These are phyloP conservation scores for Claviceps pusilla DNA, from an alignment of 2,329 filamentous ascomycete species.

Conservation along the genomic window DNA sequence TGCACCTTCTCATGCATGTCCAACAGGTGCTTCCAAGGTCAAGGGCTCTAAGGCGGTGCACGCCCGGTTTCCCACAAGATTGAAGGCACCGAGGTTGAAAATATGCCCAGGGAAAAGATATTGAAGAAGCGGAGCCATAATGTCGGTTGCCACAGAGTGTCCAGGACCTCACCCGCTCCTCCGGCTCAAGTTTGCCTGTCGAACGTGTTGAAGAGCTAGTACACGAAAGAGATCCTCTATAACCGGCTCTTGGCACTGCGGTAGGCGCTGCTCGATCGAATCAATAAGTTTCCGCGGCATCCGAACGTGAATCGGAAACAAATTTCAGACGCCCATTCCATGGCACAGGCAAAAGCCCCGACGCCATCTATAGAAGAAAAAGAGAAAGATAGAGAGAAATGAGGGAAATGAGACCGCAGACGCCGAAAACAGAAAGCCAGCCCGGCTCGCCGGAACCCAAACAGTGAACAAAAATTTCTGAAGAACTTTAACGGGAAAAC, in stretches of 20 bases:
- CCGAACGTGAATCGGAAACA: background rate
- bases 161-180: background rate
- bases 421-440: slow-evolving; percentile 11
- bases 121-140: background rate
- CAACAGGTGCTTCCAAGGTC: background rate
- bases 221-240: background rate
- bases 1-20: slow-evolving; percentile 11
- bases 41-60: background rate
- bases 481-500: slow-evolving; percentile 10
- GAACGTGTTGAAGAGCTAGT: background rate
- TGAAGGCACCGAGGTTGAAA: background rate
- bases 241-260: background rate
- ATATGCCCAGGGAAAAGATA: background rate
- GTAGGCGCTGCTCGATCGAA: background rate
- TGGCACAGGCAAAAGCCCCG: background rate
- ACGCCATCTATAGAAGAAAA: background rate
- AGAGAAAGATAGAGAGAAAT: background rate
- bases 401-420: background rate
- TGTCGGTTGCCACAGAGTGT: background rate
- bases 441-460: slow-evolving; percentile 11
- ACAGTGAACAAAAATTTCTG: slow-evolving; percentile 15
- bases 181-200: background rate
- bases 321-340: background rate
- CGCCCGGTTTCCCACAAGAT: background rate
- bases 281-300: background rate